These are phyloP conservation scores for Penicillium macrosclerotiorum DNA, from an alignment of 495 filamentous ascomycete species.

Conservation along the genomic window DNA sequence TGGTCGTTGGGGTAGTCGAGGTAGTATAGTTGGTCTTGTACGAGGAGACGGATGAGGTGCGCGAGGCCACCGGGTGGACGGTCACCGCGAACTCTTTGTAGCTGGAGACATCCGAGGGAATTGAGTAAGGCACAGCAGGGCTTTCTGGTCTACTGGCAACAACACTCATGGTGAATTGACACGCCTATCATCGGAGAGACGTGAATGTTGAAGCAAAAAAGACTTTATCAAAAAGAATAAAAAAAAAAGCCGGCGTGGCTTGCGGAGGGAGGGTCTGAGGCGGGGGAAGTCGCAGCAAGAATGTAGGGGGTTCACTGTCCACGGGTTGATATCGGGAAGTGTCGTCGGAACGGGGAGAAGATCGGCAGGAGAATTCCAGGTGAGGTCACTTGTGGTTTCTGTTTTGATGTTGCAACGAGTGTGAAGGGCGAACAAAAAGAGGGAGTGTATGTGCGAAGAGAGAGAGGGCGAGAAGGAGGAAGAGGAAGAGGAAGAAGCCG, in stretches of 20 bases:
- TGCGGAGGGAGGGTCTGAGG: slow-evolving; percentile 6
- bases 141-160: slow-evolving; percentile 43
- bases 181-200: slow-evolving; percentile 24
- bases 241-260: slow-evolving; percentile 9
- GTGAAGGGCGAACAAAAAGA: background rate
- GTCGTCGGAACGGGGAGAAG: slow-evolving; percentile 11
- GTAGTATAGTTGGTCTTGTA: slow-evolving; percentile 41
- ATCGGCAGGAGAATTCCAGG: slow-evolving; percentile 19
- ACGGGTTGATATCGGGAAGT: slow-evolving; percentile 4
- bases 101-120: slow-evolving; percentile 17
- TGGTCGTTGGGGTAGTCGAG: slow-evolving; percentile 43
- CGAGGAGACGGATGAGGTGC: slow-evolving; percentile 42
- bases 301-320: slow-evolving; percentile 20
- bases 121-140: slow-evolving; percentile 33
- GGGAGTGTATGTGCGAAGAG: slow-evolving; percentile 1
- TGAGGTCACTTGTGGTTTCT: slow-evolving; percentile 1
- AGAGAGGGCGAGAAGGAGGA: background rate
- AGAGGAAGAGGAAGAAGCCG: slow-evolving; percentile 2
- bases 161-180: slow-evolving; percentile 38
- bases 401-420: background rate
- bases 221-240: background rate
- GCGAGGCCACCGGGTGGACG: slow-evolving; percentile 31
- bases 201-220: slow-evolving; percentile 4
- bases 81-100: slow-evolving; percentile 28
- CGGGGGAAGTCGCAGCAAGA: slow-evolving; percentile 16